Conservation (phyloP, 768 basidiomycete species). For the Tricholoma hemisulphureum region DNA sequence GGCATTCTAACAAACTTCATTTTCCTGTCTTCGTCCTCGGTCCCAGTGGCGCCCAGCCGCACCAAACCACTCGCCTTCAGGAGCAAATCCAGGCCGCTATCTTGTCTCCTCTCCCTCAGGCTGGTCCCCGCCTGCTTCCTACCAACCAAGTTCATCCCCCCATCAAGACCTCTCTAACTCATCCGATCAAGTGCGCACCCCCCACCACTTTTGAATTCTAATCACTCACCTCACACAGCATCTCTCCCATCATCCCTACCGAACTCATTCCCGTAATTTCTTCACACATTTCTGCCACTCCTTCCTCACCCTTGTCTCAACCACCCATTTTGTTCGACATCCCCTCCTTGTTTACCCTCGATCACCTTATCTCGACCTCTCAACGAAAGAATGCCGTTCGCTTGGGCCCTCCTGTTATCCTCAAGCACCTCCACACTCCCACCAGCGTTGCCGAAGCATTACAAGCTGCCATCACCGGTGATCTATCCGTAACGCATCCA, state of each 20-base stretch:
- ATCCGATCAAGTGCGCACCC: slow-evolving; percentile 74
- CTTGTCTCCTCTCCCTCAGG: slow-evolving; percentile 36
- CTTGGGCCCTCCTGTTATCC: slow-evolving; percentile 13
- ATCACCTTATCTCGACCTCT: slow-evolving; percentile 34
- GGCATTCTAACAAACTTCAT: slow-evolving; percentile 34
- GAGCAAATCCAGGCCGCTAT: slow-evolving; percentile 56
- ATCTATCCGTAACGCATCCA: slow-evolving; percentile 17
- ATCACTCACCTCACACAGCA: slow-evolving; percentile 33
- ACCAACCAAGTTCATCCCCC: slow-evolving; percentile 1
- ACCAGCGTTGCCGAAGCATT: slow-evolving; percentile 33
- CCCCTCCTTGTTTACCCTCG: slow-evolving; percentile 42
- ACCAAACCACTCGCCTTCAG: slow-evolving; percentile 32
- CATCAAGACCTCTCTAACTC: slow-evolving; percentile 73
- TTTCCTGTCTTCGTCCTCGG: slow-evolving; percentile 26
- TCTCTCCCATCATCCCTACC: slow-evolving; percentile 62
- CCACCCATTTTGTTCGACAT: slow-evolving; percentile 46
- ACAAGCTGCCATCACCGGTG: slow-evolving; percentile 37
- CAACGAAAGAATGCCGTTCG: slow-evolving; percentile 1
- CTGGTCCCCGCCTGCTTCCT: slow-evolving; percentile 3
- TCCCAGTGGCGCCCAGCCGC: slow-evolving; percentile 23
- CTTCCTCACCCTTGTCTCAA: slow-evolving; percentile 30
- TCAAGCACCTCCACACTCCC: slow-evolving; percentile 20
- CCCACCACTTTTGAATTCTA: slow-evolving; percentile 22
- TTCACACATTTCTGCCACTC: slow-evolving; percentile 44
- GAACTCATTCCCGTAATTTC: slow-evolving; percentile 56